These are phyloP conservation scores for Cucurbita ficifolia DNA, from an alignment of 306 rosid species.

Conservation along the genomic window DNA sequence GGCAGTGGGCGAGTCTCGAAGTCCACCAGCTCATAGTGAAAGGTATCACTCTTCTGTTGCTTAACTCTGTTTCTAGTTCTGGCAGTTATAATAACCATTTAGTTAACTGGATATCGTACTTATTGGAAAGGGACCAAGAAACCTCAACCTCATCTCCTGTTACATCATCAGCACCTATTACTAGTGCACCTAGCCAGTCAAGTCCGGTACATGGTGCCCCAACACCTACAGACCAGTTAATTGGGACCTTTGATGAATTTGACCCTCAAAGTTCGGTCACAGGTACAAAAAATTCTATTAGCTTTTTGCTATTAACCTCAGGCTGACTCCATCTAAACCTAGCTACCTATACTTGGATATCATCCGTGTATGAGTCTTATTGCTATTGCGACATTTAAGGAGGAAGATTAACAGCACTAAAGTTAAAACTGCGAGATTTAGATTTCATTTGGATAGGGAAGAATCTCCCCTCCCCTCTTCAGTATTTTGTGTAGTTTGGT, in stretches of 20 bases:
- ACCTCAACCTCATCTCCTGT: constrained; percentile 13
- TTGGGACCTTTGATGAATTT: constrained; percentile 60
- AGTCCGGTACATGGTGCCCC: constrained; percentile 23
- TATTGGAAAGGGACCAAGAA: constrained; percentile 49
- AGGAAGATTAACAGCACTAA: not conserved
- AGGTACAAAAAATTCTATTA: constrained; percentile 21
- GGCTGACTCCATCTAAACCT: not conserved
- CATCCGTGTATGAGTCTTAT: not conserved
- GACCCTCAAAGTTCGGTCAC: constrained; percentile 66
- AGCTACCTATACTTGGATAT: not conserved
- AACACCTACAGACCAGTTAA: constrained; percentile 27
- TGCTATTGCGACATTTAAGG: not conserved
- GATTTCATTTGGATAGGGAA: not conserved
- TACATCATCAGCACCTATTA: not conserved
- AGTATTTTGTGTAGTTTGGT: not conserved
- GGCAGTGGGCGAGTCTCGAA: constrained; percentile 59
- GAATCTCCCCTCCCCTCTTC: not conserved
- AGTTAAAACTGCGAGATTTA: not conserved
- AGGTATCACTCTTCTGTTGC: constrained; percentile 29
- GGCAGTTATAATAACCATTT: not conserved
- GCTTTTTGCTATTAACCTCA: not conserved
- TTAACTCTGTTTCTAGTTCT: not conserved
- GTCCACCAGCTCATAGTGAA: constrained; percentile 54
- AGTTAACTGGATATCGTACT: not conserved
- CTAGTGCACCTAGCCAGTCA: constrained; percentile 16